phyloP scores from a whole-genome alignment of 176 grass and related monocot genomes.

The Musa acuminata region DNA sequence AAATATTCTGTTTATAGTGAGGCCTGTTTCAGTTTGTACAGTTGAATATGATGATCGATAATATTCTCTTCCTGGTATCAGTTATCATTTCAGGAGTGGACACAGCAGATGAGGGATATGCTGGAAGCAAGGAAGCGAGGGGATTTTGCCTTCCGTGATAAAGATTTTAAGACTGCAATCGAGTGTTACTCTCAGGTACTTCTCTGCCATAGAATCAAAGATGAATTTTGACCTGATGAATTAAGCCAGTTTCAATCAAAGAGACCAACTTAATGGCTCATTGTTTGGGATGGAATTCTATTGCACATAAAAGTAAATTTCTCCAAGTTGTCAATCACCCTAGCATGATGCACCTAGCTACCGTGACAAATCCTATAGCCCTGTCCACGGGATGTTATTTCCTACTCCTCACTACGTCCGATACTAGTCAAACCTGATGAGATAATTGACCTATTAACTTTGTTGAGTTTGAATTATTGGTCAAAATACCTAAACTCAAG shows the following conservation, averaged over 20 bases:
- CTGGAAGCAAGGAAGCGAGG: conserved; percentile 80
- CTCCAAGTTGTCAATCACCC: not conserved
- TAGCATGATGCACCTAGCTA: too few relatives aligned
- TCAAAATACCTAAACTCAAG: too few relatives aligned
- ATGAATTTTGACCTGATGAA: not conserved
- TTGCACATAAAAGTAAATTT: not conserved
- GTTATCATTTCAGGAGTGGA: conserved; percentile 98
- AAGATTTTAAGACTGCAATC: conserved; percentile 88
- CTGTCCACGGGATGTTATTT: too few relatives aligned
- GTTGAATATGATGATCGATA: not conserved
- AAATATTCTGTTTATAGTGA: not conserved
- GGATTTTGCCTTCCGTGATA: conserved; percentile 88
- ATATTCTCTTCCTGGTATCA: conserved; percentile 14
- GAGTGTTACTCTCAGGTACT: conserved; percentile 81
- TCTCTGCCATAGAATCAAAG: not conserved
- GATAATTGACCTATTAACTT: too few relatives aligned
- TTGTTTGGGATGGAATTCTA: not conserved
- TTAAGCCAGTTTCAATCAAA: not conserved
- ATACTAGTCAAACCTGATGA: too few relatives aligned
- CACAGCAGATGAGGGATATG: conserved; percentile 98
- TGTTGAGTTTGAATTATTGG: too few relatives aligned
- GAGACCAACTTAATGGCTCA: not conserved
- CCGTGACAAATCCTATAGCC: too few relatives aligned
- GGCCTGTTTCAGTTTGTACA: not conserved
- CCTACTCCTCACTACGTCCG: too few relatives aligned